These are phyloP conservation scores for Beauveria varroae DNA, from an alignment of 2,329 filamentous ascomycete species.

Conservation along the genomic window DNA sequence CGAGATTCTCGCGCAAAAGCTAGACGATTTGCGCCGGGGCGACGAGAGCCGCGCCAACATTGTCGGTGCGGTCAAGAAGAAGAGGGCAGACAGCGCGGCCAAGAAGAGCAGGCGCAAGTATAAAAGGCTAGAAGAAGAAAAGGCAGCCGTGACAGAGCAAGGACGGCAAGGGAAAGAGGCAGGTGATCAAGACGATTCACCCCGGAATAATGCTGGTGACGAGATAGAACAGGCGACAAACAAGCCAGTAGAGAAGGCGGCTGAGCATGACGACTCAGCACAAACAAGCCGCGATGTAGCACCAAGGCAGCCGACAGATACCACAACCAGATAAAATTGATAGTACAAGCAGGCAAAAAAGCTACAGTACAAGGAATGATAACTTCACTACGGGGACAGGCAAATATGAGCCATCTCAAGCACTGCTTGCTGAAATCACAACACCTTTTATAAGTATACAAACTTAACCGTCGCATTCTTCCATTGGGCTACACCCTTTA, in stretches of 20 bases:
- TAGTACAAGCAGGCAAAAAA: neutral
- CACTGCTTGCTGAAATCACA: slow-evolving; percentile 15
- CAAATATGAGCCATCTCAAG: neutral
- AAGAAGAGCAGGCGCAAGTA: slow-evolving; percentile 86
- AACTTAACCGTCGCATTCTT: slow-evolving; percentile 18
- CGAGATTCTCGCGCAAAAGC: slow-evolving; percentile 63
- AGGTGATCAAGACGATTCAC: neutral
- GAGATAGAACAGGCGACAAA: neutral
- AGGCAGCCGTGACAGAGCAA: slow-evolving; percentile 18
- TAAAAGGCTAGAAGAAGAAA: slow-evolving; percentile 48
- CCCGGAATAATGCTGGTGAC: neutral
- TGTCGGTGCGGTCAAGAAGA: slow-evolving; percentile 54
- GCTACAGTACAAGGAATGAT: too few relatives aligned
- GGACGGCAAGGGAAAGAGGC: neutral
- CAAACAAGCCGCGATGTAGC: neutral
- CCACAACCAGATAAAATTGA: neutral
- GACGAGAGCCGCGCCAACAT: slow-evolving; percentile 58
- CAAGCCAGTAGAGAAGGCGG: too few relatives aligned
- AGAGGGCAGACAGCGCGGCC: slow-evolving; percentile 64
- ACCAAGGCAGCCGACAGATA: neutral
- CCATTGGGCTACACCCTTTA: slow-evolving; percentile 28
- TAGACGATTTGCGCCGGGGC: slow-evolving; percentile 68
- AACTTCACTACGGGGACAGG: neutral
- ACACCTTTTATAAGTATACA: slow-evolving; percentile 18
- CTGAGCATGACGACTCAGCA: neutral